phyloP scores from a whole-genome alignment of 2,329 filamentous ascomycete genomes.

The Epichloe aotearoae region DNA sequence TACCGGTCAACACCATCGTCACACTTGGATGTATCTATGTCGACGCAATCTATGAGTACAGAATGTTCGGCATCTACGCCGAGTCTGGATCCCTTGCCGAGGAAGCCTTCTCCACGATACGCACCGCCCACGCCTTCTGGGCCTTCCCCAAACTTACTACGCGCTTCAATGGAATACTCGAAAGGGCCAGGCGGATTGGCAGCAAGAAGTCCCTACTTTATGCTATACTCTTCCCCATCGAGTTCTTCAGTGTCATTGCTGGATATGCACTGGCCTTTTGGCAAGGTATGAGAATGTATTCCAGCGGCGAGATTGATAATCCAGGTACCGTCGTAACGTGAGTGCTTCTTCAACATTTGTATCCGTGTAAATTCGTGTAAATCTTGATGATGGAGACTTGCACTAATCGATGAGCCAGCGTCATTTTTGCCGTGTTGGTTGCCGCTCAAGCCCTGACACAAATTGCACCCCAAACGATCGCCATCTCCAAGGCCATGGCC shows the following conservation, averaged over 20 bases:
- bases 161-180: slow-evolving; percentile 29
- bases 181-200: slow-evolving; percentile 25
- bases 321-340: slow-evolving; percentile 34
- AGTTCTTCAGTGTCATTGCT: slow-evolving; percentile 34
- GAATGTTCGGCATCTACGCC: slow-evolving; percentile 30
- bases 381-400: too few relatives aligned
- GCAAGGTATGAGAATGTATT: slow-evolving; percentile 35
- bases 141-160: slow-evolving; percentile 28
- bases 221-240: slow-evolving; percentile 28
- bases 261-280: slow-evolving; percentile 38
- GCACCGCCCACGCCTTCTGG: slow-evolving; percentile 37
- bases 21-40: slow-evolving; percentile 23
- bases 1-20: slow-evolving; percentile 29
- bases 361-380: slow-evolving; percentile 17
- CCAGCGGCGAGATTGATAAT: slow-evolving; percentile 27
- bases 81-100: slow-evolving; percentile 32
- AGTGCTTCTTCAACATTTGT: slow-evolving; percentile 7
- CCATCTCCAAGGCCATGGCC: slow-evolving; percentile 31
- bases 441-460: slow-evolving; percentile 31
- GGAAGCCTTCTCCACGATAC: slow-evolving; percentile 33
- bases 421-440: slow-evolving; percentile 34
- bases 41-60: slow-evolving; percentile 29
- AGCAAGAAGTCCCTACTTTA: slow-evolving; percentile 30
- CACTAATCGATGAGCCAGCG: slow-evolving; percentile 15
- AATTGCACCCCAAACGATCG: slow-evolving; percentile 32